Base-by-base conservation (phyloP, 2,329 filamentous ascomycete species). In the Diplodia seriata region DNA sequence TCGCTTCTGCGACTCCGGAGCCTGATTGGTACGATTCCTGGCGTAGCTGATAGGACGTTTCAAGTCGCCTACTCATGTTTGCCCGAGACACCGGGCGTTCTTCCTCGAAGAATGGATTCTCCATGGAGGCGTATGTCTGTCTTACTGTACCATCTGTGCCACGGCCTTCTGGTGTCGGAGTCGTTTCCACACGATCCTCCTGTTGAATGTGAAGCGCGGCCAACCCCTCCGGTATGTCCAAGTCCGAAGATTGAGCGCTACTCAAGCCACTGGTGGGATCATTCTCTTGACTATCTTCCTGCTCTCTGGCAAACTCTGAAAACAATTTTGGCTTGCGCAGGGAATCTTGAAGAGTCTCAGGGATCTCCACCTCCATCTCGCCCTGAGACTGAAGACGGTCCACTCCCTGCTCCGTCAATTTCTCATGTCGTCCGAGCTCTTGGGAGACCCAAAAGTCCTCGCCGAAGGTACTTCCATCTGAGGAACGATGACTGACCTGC, bases 11-110 rank as follows among this genome's bases (percentile, higher is more conserved):
- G 18, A 23, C 40, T 36, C 6, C 57, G 3, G 29, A 4, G 9
- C 11, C 23, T 14, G 7, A n/a, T 9, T 47, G 49, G 15, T 15
- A 20, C 8, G 51, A n/a, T 5, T 14, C 36, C 23, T 51, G 49
- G 23, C 51, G 62, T 14, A 14, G 33, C 5, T 29, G 20, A 11
- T 18, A n/a, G 20, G 33, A 8, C 1, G 50, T 47, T 4, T 47
- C 29, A 6, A 65, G 36, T 33, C 62, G n/a, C 15, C n/a, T 55
- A 12, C 62, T 43, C 26, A 15, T 31, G 18, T 65, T 65, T 40
- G 62, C 62, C n/a, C n/a, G 49, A 14, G 62, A 65, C 12, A 20
- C 12, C 15, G 62, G 50, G 15, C 61, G 61, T 2, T 20, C 29
- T 8, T 40, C 26, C 23, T 20, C 38, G 9, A 49, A 54, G 36